A percentile compares a stretch with the other conserved stretches of the same genome.
Conservation (phyloP, 1,284 basidiomycete genomes). For the Leccinum griseonigrum region DNA sequence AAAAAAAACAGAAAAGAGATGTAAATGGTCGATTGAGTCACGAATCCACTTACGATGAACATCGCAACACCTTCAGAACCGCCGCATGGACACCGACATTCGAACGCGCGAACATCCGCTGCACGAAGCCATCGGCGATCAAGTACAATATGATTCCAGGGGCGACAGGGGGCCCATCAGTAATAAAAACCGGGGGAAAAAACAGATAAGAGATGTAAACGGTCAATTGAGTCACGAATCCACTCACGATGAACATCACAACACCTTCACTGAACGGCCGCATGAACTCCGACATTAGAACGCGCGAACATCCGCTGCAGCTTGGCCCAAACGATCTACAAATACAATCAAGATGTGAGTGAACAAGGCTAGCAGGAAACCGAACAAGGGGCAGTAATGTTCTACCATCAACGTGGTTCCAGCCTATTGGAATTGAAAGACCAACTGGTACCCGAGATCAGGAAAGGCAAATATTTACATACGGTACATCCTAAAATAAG, state of each 20-base stretch:
- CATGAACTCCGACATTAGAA: neutral
- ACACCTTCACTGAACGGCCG: neutral
- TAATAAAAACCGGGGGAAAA: neutral
- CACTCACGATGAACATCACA: too few species aligned
- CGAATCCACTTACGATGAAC: too few species aligned
- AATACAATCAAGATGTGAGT: neutral
- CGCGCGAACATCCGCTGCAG: neutral
- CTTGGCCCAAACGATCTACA: neutral
- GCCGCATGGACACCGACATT: too few species aligned
- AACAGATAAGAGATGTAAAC: neutral
- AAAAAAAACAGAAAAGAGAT: neutral
- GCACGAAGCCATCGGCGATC: neutral
- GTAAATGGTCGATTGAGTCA: too few species aligned
- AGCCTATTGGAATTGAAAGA: too few species aligned
- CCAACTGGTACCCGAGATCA: neutral
- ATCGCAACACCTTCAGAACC: too few species aligned
- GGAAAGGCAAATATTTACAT: neutral
- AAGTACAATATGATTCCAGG: neutral
- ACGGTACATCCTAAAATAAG: too few species aligned
- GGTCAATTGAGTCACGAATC: too few species aligned
- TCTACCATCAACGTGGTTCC: neutral
- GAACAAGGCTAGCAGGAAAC: neutral
- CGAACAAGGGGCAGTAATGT: neutral
- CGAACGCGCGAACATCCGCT: too few species aligned
- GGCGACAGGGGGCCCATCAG: neutral